These are phyloP conservation scores for Marsdenia floribunda DNA, from an alignment of 257 asterid genomes.

Conservation along the genomic window DNA sequence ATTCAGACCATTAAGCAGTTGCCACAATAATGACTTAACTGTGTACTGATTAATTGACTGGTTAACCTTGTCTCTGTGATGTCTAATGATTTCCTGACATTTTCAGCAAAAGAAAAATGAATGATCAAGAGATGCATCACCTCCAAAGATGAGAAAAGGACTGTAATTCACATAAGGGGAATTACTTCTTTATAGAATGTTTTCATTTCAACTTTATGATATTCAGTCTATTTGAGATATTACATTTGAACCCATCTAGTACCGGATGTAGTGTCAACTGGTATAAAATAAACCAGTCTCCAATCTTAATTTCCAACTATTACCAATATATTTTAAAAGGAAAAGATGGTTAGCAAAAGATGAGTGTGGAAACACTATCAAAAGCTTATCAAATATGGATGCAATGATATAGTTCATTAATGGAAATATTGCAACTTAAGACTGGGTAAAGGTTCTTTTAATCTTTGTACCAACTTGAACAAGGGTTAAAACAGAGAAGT, in stretches of 20 bases:
- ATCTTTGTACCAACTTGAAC: neutral
- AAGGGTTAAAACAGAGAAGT: neutral
- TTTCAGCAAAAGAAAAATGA: slow-evolving; percentile 12
- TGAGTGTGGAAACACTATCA: neutral
- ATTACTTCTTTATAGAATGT: neutral
- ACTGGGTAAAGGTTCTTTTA: neutral
- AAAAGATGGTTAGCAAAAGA: neutral
- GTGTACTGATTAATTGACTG: slow-evolving; percentile 78
- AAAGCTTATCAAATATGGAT: neutral
- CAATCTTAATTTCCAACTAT: neutral
- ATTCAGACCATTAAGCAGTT: slow-evolving; percentile 93
- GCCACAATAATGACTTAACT: slow-evolving; percentile 89
- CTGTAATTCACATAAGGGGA: neutral
- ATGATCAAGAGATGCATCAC: neutral
- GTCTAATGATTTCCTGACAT: slow-evolving; percentile 86
- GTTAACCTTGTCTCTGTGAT: slow-evolving; percentile 96
- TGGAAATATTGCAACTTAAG: neutral
- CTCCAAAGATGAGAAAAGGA: neutral
- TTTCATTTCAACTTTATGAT: neutral
- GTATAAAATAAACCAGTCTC: neutral
- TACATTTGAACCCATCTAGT: neutral
- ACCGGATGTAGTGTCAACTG: neutral
- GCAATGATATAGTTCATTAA: neutral
- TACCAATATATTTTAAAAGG: neutral
- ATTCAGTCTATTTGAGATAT: neutral